These are phyloP conservation scores for Aethionema arabicum DNA, from an alignment of 345 rosid species.

Conservation along the genomic window DNA sequence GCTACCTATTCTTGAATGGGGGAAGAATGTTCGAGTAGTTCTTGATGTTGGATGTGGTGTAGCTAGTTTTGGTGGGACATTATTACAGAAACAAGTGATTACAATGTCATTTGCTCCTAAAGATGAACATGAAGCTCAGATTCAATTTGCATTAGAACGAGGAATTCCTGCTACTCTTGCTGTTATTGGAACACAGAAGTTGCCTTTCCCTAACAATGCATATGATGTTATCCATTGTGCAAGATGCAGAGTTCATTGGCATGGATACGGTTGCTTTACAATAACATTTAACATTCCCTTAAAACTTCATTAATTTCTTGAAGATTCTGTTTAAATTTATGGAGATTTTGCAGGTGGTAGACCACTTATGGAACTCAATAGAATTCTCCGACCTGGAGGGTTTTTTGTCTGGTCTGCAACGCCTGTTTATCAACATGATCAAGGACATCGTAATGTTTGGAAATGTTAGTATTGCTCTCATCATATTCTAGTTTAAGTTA, in stretches of 20 bases:
- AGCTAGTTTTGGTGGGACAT: constrained; percentile 90
- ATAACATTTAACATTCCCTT: too few species aligned
- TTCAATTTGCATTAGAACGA: constrained; percentile 88
- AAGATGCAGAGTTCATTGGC: constrained; percentile 96
- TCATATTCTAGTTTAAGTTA: neutral
- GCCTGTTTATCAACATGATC: constrained; percentile 68
- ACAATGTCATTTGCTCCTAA: constrained; percentile 97
- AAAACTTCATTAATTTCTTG: constrained; percentile 4
- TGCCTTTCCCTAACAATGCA: constrained; percentile 64
- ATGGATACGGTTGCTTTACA: constrained; percentile 34
- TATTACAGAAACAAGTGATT: constrained; percentile 69
- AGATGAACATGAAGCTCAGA: constrained; percentile 98
- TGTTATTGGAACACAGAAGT: constrained; percentile 79
- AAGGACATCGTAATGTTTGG: constrained; percentile 67
- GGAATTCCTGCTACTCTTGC: constrained; percentile 86
- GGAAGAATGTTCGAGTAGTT: constrained; percentile 62
- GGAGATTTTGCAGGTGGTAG: constrained; percentile 62
- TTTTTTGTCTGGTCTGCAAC: constrained; percentile 97
- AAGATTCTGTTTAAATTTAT: constrained; percentile 34
- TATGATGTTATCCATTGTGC: constrained; percentile 91
- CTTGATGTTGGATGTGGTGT: constrained; percentile 94
- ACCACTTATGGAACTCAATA: constrained; percentile 86
- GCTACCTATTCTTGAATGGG: constrained; percentile 67
- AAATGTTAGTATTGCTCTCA: constrained; percentile 45
- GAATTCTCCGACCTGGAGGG: constrained; percentile 90